phyloP scores from a whole-genome alignment of 2,329 filamentous ascomycete species.

The Fusarium burgessii region DNA sequence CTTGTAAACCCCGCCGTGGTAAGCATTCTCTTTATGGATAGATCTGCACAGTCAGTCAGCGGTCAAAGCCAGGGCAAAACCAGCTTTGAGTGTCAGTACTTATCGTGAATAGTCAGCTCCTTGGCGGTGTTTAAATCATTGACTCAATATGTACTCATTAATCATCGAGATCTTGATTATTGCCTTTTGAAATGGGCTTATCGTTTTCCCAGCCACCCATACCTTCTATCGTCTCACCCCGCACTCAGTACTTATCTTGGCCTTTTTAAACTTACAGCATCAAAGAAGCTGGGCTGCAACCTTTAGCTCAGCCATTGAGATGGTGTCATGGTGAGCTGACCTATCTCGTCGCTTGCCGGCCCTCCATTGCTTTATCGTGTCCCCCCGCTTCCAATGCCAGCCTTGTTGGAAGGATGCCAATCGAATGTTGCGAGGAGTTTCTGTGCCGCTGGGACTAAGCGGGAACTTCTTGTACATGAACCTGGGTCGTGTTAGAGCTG shows the following conservation, averaged over 20 bases:
- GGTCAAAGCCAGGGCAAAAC: not conserved
- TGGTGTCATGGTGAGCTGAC: conserved; percentile 13
- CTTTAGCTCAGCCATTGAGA: conserved; percentile 30
- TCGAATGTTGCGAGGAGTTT: conserved; percentile 34
- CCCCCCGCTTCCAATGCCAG: conserved; percentile 32
- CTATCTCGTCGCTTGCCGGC: conserved; percentile 30
- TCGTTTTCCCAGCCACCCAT: conserved; percentile 16
- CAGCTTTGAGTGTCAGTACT: not conserved
- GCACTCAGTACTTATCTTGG: conserved; percentile 18
- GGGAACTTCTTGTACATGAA: conserved; percentile 33
- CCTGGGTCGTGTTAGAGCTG: conserved; percentile 25
- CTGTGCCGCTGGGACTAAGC: conserved; percentile 8
- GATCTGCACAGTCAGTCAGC: conserved; percentile 5
- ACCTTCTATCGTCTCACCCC: conserved; percentile 12
- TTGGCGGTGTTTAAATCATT: not conserved
- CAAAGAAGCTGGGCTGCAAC: conserved; percentile 37
- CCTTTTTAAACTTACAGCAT: conserved; percentile 27
- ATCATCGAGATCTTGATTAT: conserved; percentile 14
- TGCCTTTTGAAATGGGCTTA: conserved; percentile 10
- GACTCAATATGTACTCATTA: not conserved
- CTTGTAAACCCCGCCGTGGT: not conserved
- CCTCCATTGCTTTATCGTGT: conserved; percentile 36
- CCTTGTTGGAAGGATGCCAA: conserved; percentile 27
- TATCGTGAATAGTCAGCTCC: not conserved
- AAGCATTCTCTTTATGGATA: conserved; percentile 14